These are phyloP conservation scores for Nicotiana rustica DNA, from an alignment of 305 asterid species.

Conservation along the genomic window DNA sequence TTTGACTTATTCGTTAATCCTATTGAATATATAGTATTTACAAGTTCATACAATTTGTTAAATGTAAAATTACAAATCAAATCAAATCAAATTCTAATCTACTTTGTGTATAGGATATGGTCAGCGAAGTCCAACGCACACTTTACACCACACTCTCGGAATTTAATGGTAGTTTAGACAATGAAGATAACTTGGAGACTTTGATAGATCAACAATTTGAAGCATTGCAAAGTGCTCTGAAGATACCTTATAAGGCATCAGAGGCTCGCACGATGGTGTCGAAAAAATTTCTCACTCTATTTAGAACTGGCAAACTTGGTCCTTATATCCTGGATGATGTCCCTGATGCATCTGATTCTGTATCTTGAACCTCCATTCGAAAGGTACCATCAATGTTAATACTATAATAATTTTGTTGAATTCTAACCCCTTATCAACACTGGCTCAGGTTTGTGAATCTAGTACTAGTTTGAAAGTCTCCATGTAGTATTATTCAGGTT, in stretches of 20 bases:
- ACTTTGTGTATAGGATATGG: conserved; percentile 60
- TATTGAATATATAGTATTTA: neutral
- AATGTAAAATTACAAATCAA: neutral
- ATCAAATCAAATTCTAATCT: neutral
- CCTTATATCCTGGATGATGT: conserved; percentile 86
- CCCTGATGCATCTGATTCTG: conserved; percentile 52
- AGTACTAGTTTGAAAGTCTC: neutral
- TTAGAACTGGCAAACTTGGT: conserved; percentile 89
- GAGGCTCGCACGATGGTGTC: conserved; percentile 79
- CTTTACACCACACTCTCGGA: conserved; percentile 58
- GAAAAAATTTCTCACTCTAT: conserved; percentile 78
- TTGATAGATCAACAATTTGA: conserved; percentile 81
- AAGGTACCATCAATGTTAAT: neutral
- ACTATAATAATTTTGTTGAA: neutral
- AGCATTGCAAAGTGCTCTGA: conserved; percentile 69
- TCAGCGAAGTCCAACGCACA: conserved; percentile 66
- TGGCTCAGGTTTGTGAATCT: neutral
- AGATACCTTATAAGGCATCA: conserved; percentile 70
- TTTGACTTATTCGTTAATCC: neutral
- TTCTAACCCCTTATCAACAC: neutral
- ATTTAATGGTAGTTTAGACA: conserved; percentile 74
- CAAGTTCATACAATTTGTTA: neutral
- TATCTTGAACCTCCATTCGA: conserved; percentile 30
- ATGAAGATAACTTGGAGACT: conserved; percentile 71
- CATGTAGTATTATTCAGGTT: too few species aligned